Percentiles rank a stretch among this genome's conserved stretches.
phyloP scores from a whole-genome alignment of 2,329 filamentous ascomycete species.

The Calonectria naviculata region DNA sequence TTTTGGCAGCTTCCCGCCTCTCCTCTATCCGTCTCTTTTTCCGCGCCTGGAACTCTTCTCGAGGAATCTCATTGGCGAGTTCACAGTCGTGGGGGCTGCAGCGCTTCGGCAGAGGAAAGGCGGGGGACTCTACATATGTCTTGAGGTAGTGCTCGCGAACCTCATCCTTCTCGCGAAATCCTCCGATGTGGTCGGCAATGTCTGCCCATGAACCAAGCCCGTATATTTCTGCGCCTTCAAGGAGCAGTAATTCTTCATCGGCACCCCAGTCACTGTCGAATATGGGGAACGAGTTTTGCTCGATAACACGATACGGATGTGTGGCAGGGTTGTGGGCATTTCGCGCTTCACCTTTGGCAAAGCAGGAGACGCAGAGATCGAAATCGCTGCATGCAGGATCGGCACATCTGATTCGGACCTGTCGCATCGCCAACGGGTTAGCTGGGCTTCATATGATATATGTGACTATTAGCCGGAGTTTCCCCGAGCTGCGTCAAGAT shows the following conservation, averaged over 20 bases:
- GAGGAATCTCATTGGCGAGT: constrained; percentile 82
- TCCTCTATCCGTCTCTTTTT: constrained; percentile 97
- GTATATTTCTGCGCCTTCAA: constrained; percentile 97
- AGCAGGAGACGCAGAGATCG: constrained; percentile 96
- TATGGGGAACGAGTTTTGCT: constrained; percentile 98
- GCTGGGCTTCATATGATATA: constrained; percentile 6
- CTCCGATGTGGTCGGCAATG: constrained; percentile 97
- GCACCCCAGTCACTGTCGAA: constrained; percentile 96
- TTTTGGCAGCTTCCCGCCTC: constrained; percentile 87
- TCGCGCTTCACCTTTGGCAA: constrained; percentile 82
- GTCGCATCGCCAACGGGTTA: constrained; percentile 37
- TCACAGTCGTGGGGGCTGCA: constrained; percentile 85
- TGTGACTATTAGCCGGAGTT: constrained; percentile 33
- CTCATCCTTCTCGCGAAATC: constrained; percentile 93
- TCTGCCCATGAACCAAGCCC: constrained; percentile 97
- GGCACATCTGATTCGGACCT: constrained; percentile 96
- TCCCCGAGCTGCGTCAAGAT: constrained; percentile 32
- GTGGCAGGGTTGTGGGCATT: constrained; percentile 88
- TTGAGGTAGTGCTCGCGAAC: constrained; percentile 93
- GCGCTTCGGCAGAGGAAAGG: constrained; percentile 87
- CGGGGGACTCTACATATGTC: constrained; percentile 85
- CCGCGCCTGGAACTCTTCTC: constrained; percentile 91
- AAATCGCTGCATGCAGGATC: constrained; percentile 88
- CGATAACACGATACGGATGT: constrained; percentile 93
- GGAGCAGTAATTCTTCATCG: constrained; percentile 91